These are phyloP conservation scores for Penicillium psychrofluorescens DNA, from an alignment of 495 filamentous ascomycete genomes.

Conservation along the genomic window DNA sequence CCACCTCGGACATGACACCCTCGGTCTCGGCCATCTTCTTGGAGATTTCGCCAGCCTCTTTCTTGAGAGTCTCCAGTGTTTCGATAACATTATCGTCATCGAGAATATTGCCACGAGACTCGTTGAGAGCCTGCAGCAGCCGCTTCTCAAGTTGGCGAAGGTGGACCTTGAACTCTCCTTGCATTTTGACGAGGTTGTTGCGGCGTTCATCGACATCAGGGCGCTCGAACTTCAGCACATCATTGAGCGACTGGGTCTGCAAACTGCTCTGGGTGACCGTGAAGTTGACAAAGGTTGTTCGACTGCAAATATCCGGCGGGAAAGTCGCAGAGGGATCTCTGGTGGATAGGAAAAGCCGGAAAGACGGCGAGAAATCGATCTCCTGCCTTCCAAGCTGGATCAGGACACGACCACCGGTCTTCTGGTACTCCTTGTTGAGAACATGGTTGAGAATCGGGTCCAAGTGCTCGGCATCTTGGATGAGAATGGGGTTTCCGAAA, in stretches of 20 bases:
- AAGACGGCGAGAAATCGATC: conserved; percentile 97
- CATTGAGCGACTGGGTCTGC: conserved; percentile 93
- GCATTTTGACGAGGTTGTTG: conserved; percentile 94
- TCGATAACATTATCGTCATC: conserved; percentile 98
- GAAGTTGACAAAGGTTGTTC: conserved; percentile 98
- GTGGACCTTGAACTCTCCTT: conserved; percentile 97
- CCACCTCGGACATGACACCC: conserved; percentile 96
- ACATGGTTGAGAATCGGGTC: conserved; percentile 98
- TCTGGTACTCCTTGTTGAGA: conserved; percentile 99
- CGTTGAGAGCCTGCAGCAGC: conserved; percentile 88
- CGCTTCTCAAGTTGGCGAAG: conserved; percentile 94
- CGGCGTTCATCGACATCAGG: conserved; percentile 96
- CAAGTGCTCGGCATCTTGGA: conserved; percentile 95
- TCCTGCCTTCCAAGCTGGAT: conserved; percentile 98
- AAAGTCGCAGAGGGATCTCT: conserved; percentile 94
- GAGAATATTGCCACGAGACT: conserved; percentile 95
- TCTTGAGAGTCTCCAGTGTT: conserved; percentile 95
- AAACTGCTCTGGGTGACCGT: conserved; percentile 98
- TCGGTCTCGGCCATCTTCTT: conserved; percentile 93
- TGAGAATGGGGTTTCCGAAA: conserved; percentile 97
- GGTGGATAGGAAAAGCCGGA: conserved; percentile 92
- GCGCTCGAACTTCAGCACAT: conserved; percentile 92
- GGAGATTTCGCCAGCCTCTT: conserved; percentile 91
- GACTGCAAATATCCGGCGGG: conserved; percentile 95
- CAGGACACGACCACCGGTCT: conserved; percentile 95